Percentiles rank a stretch among this genome's conserved stretches.
These are phyloP conservation scores for Colletotrichum orchidophilum DNA, from an alignment of 2,329 filamentous ascomycete species.

Conservation along the genomic window DNA sequence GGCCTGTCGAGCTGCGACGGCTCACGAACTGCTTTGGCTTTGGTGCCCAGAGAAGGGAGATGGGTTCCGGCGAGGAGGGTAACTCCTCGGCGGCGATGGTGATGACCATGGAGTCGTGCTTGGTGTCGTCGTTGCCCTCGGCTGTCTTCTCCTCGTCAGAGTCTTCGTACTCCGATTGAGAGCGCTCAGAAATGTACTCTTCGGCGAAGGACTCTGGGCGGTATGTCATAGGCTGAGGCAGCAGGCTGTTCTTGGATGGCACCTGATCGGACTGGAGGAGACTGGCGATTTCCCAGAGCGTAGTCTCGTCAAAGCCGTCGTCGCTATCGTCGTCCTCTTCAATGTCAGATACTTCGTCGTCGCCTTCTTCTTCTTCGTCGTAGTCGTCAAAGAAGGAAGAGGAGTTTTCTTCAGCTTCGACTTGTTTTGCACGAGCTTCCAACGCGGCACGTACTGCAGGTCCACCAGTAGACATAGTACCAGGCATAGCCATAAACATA, in stretches of 20 bases:
- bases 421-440: slow-evolving; percentile 46
- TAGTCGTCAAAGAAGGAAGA: slow-evolving; percentile 70
- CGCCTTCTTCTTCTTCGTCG: slow-evolving; percentile 58
- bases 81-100: slow-evolving; percentile 42
- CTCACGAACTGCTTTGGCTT: slow-evolving; percentile 15
- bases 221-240: slow-evolving; percentile 45
- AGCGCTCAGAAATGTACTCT: slow-evolving; percentile 45
- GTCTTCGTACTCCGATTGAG: slow-evolving; percentile 36
- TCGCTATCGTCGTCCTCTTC: slow-evolving; percentile 51
- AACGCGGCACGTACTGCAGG: slow-evolving; percentile 40
- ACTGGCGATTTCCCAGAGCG: slow-evolving; percentile 71
- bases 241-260: slow-evolving; percentile 61
- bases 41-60: slow-evolving; percentile 29
- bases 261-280: slow-evolving; percentile 62
- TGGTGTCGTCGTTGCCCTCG: slow-evolving; percentile 37
- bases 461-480: slow-evolving; percentile 58
- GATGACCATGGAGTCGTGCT: slow-evolving; percentile 42
- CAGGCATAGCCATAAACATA: slow-evolving; percentile 58
- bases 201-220: slow-evolving; percentile 35
- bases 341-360: slow-evolving; percentile 46
- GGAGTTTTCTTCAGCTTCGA: slow-evolving; percentile 52
- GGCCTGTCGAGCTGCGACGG: slow-evolving; percentile 36
- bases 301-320: slow-evolving; percentile 68
- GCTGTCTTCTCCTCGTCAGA: slow-evolving; percentile 38
- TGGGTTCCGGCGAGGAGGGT: slow-evolving; percentile 17